Conservation (phyloP, 805 yeast species). For the Middelhovenomyces tepae region DNA sequence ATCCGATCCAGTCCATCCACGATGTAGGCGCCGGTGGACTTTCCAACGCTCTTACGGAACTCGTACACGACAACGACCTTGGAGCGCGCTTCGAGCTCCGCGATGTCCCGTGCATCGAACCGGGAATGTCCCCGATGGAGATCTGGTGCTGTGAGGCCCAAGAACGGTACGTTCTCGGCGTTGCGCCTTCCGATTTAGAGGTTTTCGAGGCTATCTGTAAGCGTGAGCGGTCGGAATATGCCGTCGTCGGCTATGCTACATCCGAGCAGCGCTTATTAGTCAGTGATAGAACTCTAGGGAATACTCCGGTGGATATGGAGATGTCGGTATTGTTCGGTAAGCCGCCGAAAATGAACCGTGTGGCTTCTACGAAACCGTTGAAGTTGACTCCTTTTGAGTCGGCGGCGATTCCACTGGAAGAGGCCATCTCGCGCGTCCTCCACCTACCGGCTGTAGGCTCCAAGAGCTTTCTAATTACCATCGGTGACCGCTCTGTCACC, state of each 20-base stretch:
- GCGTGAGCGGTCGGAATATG: constrained; percentile 94
- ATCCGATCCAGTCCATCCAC: constrained; percentile 90
- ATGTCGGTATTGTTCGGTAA: constrained; percentile 94
- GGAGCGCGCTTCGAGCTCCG: constrained; percentile 93
- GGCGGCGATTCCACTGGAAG: constrained; percentile 30
- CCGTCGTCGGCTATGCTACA: constrained; percentile 93
- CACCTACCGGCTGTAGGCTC: constrained; percentile 92
- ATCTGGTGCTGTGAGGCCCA: constrained; percentile 99
- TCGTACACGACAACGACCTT: constrained; percentile 92
- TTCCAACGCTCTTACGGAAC: constrained; percentile 93
- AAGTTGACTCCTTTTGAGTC: constrained; percentile 28
- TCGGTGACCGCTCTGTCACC: constrained; percentile 96
- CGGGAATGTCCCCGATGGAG: constrained; percentile 99
- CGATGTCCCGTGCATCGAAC: constrained; percentile 82
- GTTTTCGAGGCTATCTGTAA: constrained; percentile 71
- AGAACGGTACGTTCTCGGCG: constrained; percentile 94
- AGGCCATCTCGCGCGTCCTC: constrained; percentile 73
- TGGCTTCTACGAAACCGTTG: constrained; percentile 55
- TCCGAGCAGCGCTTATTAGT: constrained; percentile 73
- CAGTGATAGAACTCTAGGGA: constrained; percentile 65
- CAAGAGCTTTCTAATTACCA: constrained; percentile 89
- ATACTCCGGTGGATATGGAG: constrained; percentile 89
- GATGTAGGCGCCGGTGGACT: constrained; percentile 99
- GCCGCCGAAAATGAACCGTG: constrained; percentile 89
- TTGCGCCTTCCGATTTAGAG: constrained; percentile 66